Percentiles rank a stretch among this genome's conserved stretches.
Evolutionary conservation across 345 rosid genomes (phyloP).

Genomic region (Acer negundo): DNA sequence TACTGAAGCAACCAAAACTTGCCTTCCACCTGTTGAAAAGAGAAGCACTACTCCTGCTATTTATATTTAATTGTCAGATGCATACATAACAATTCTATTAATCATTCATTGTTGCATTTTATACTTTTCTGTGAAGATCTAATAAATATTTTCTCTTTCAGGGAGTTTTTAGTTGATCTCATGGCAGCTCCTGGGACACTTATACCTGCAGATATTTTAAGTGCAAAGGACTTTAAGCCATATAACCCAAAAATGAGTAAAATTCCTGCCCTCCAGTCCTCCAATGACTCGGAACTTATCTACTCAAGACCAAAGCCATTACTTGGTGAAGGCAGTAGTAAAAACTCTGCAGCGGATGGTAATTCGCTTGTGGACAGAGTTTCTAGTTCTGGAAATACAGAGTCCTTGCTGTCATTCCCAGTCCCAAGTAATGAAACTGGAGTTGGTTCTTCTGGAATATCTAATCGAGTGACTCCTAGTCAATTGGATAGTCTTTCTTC

Average conservation of each 20-base stretch:
- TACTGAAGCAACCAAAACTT: background rate
- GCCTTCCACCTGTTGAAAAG: background rate
- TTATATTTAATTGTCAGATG: background rate
- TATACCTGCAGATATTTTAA: conserved; percentile 88
- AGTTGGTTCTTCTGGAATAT: conserved; percentile 55
- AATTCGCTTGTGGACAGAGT: conserved; percentile 37
- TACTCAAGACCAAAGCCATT: conserved; percentile 48
- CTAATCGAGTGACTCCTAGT: conserved; percentile 42
- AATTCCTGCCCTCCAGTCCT: conserved; percentile 42
- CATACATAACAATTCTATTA: background rate
- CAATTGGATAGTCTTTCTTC: conserved; percentile 56
- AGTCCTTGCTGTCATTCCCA: conserved; percentile 35
- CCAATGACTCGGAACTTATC: conserved; percentile 41
- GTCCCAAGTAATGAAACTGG: conserved; percentile 41
- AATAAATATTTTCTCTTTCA: conserved; percentile 44
- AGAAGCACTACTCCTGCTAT: background rate
- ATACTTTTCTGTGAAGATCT: conserved; percentile 18
- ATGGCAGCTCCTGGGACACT: conserved; percentile 99
- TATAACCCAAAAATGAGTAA: conserved; percentile 49
- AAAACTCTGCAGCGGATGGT: conserved; percentile 39
- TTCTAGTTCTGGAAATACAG: conserved; percentile 41
- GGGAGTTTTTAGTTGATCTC: conserved; percentile 99
- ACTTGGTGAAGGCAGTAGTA: conserved; percentile 75
- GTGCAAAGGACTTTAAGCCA: conserved; percentile 58
- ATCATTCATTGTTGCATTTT: background rate